These are phyloP conservation scores for Metschnikowia colocasiae DNA, from an alignment of 805 yeast genomes.

Conservation along the genomic window DNA sequence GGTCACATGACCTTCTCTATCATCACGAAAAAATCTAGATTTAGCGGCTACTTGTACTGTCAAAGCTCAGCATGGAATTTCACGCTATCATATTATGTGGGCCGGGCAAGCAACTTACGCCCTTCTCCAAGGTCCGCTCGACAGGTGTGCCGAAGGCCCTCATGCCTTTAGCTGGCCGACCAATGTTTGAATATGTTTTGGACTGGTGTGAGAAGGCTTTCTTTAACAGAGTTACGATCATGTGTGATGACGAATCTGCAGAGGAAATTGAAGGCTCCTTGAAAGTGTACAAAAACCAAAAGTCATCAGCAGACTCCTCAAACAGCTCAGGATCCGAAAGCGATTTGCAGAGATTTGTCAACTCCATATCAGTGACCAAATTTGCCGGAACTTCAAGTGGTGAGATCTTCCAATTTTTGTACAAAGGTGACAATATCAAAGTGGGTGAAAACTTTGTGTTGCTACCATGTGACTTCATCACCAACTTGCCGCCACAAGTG, in stretches of 20 bases:
- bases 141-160: constrained; percentile 79
- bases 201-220: constrained; percentile 92
- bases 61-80: constrained; percentile 64
- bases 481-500: constrained; percentile 88
- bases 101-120: constrained; percentile 66
- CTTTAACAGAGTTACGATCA: constrained; percentile 65
- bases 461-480: constrained; percentile 90
- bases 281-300: constrained; percentile 40
- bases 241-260: constrained; percentile 47
- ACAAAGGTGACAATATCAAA: constrained; percentile 41
- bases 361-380: constrained; percentile 23
- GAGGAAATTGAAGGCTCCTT: constrained; percentile 49
- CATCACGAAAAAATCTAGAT: constrained; percentile 4
- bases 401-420: constrained; percentile 48
- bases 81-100: constrained; percentile 93
- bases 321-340: constrained; percentile 16
- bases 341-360: constrained; percentile 17
- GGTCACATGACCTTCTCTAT: constrained; percentile 5
- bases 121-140: constrained; percentile 60
- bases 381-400: constrained; percentile 47
- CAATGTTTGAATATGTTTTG: constrained; percentile 81
- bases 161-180: constrained; percentile 84
- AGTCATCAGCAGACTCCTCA: constrained; percentile 22
- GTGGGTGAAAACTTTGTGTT: constrained; percentile 52
- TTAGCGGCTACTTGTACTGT: constrained; percentile 4